Evolutionary conservation across 331 rosid genomes (phyloP).

Genomic region (Erythrophleum ivorense): DNA sequence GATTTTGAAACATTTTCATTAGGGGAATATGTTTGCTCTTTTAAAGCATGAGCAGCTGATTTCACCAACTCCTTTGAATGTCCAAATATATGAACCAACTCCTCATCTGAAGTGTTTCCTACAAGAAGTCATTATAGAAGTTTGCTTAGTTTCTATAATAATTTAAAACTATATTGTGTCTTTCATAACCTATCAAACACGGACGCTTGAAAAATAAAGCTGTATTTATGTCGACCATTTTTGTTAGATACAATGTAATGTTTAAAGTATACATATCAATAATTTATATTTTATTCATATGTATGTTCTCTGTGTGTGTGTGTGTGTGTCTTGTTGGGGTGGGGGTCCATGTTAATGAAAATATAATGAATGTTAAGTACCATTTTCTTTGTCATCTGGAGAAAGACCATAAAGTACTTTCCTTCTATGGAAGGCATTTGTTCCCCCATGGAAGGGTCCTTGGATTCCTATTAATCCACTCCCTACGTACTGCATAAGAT

Average conservation of each 20-base stretch:
- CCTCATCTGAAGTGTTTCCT: conserved; percentile 43
- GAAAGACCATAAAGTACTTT: conserved; percentile 68
- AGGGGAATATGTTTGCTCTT: conserved; percentile 32
- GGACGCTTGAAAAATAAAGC: too few relatives aligned
- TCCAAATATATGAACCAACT: conserved; percentile 53
- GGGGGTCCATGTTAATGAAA: too few relatives aligned
- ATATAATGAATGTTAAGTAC: conserved; percentile 30
- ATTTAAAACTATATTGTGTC: too few relatives aligned
- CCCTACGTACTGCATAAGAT: conserved; percentile 37
- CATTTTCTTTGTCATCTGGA: conserved; percentile 35
- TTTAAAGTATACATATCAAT: too few relatives aligned
- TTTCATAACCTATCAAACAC: too few relatives aligned
- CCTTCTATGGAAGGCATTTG: conserved; percentile 72
- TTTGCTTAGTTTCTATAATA: neutral
- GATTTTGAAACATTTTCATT: neutral
- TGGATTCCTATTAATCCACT: conserved; percentile 67
- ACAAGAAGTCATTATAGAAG: neutral
- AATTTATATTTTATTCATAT: too few relatives aligned
- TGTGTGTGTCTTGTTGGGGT: too few relatives aligned
- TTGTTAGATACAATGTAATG: too few relatives aligned
- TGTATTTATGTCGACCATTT: neutral
- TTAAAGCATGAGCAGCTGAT: conserved; percentile 53
- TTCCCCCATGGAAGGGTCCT: conserved; percentile 62
- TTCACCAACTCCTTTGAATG: conserved; percentile 50
- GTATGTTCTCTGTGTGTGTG: too few relatives aligned